A percentile compares a stretch with the other conserved stretches of the same genome.
Conservation (phyloP, 2,329 filamentous ascomycete genomes). For the Orbilia quercus region DNA sequence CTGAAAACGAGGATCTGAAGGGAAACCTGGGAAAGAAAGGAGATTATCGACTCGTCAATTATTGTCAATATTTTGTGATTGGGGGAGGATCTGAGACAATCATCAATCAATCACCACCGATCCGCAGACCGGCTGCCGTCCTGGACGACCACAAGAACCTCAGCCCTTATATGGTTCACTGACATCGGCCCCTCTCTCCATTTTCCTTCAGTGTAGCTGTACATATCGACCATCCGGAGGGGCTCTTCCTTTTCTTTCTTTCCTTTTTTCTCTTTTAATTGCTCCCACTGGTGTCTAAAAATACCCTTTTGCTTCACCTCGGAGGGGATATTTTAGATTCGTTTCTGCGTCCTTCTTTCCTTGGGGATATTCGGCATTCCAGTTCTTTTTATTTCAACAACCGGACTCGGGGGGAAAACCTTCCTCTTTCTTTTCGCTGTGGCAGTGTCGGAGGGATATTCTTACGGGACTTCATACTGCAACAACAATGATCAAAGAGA, state of each 20-base stretch:
- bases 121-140: constrained; percentile 9
- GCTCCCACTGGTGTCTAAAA: too few species aligned
- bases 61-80: constrained; percentile 26
- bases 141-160: constrained; percentile 15
- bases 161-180: constrained; percentile 45
- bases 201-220: constrained; percentile 31
- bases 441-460: constrained; percentile 37
- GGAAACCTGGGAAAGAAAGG: constrained; percentile 14
- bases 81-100: constrained; percentile 51
- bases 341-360: constrained; percentile 30
- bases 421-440: constrained; percentile 35
- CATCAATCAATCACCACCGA: constrained; percentile 9
- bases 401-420: constrained; percentile 15
- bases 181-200: constrained; percentile 18
- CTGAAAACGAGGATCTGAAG: constrained; percentile 17
- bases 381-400: neutral
- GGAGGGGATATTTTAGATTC: constrained; percentile 14
- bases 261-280: constrained; percentile 4
- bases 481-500: constrained; percentile 61
- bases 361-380: constrained; percentile 8
- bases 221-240: constrained; percentile 48
- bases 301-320: constrained; percentile 5
- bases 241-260: constrained; percentile 13
- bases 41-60: constrained; percentile 22
- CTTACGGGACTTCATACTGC: constrained; percentile 7